Evolutionary conservation across 164 flowering plant genomes (phyloP).

Genomic region (Macadamia tetraphylla): DNA sequence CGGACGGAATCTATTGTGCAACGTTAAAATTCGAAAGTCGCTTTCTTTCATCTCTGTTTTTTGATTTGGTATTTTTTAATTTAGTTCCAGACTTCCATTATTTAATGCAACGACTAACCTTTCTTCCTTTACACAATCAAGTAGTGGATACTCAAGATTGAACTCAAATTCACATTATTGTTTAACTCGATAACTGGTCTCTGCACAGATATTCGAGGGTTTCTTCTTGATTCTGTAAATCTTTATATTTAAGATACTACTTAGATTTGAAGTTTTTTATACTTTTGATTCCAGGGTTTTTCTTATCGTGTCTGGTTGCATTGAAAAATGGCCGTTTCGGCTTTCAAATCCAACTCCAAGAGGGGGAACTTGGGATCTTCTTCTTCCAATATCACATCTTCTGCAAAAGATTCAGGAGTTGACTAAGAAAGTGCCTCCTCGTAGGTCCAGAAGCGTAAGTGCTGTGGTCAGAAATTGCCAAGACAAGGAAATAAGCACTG

Average conservation of each 20-base stretch:
- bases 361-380: conserved; percentile 26
- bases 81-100: no score
- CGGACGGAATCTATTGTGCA: no score
- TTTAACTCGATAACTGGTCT: no score
- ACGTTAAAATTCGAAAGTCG: no score
- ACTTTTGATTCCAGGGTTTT: neutral
- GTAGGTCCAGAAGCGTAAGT: conserved; percentile 67
- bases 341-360: conserved; percentile 57
- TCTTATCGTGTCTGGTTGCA: conserved; percentile 7
- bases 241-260: neutral
- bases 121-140: no score
- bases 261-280: neutral
- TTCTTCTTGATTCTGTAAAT: no score
- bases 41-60: no score
- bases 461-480: conserved; percentile 32
- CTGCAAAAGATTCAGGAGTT: conserved; percentile 18
- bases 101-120: no score
- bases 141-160: no score
- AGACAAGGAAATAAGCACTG: neutral
- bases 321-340: conserved; percentile 46
- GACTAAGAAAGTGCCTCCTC: conserved; percentile 19
- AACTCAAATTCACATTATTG: no score
- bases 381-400: conserved; percentile 9
- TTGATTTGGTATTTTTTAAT: no score
- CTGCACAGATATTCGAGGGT: no score